These are phyloP conservation scores for Phialophora macrospora DNA, from an alignment of 2,329 filamentous ascomycete genomes.

Conservation along the genomic window DNA sequence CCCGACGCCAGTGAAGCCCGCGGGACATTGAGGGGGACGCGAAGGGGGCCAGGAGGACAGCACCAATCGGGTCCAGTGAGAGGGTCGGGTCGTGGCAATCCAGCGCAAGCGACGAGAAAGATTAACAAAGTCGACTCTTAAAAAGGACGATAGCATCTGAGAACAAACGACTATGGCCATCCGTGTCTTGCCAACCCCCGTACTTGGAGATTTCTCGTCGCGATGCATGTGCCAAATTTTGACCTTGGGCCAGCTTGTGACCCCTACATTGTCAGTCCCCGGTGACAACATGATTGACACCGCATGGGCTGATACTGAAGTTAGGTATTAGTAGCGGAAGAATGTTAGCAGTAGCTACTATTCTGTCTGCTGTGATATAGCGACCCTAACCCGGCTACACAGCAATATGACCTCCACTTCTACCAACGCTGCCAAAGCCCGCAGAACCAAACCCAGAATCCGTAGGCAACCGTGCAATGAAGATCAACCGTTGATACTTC, in stretches of 20 bases:
- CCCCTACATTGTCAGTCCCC: background rate
- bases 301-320: too few species aligned
- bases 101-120: background rate
- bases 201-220: background rate
- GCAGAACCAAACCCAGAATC: background rate
- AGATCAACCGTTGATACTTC: too few species aligned
- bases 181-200: background rate
- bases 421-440: background rate
- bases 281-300: background rate
- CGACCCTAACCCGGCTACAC: background rate
- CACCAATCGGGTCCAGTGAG: background rate
- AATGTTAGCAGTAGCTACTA: background rate
- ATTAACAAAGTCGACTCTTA: background rate
- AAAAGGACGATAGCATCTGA: background rate
- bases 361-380: background rate
- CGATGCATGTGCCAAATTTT: background rate
- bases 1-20: conserved; percentile 12
- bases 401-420: background rate
- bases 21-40: conserved; percentile 1
- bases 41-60: too few species aligned
- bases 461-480: background rate
- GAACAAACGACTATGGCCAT: background rate
- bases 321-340: too few species aligned
- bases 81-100: background rate
- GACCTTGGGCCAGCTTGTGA: background rate